A percentile compares a stretch with the other conserved stretches of the same genome.
Evolutionary conservation across 768 basidiomycete species (phyloP).

Genomic region (Rhodotorula diobovata): DNA sequence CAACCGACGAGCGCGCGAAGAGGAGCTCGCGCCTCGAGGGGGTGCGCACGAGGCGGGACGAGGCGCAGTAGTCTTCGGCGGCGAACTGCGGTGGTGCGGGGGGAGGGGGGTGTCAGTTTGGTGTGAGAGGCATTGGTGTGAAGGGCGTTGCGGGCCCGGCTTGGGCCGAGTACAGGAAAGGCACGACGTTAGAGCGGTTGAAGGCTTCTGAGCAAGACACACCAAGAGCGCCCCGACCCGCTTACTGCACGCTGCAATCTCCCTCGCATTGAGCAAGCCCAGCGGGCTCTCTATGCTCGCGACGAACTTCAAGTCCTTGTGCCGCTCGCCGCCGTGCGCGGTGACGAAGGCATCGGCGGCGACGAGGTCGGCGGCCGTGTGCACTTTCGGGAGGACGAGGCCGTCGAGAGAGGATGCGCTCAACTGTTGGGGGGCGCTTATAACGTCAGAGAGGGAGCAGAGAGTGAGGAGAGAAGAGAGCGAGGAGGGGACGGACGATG

Average conservation of each 20-base stretch:
- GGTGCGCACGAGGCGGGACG: conserved; percentile 75
- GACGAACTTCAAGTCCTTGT: conserved; percentile 58
- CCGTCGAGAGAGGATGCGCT: conserved; percentile 55
- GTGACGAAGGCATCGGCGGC: conserved; percentile 55
- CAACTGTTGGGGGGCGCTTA: conserved; percentile 50
- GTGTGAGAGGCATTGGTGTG: conserved; percentile 56
- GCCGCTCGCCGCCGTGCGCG: not conserved
- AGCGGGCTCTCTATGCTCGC: conserved; percentile 82
- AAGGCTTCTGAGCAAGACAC: not conserved
- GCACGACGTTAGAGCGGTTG: too few relatives aligned
- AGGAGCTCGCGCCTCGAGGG: conserved; percentile 69
- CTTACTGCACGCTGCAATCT: not conserved
- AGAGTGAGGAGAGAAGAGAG: not conserved
- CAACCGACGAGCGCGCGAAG: conserved; percentile 75
- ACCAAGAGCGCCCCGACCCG: not conserved
- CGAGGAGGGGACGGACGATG: conserved; percentile 34
- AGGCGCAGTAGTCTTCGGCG: conserved; percentile 92
- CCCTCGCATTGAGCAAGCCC: conserved; percentile 61
- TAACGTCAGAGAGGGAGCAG: not conserved
- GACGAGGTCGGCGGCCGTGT: conserved; percentile 63
- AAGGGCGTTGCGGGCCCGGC: conserved; percentile 33
- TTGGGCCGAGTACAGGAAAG: not conserved
- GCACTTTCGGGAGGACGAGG: conserved; percentile 79
- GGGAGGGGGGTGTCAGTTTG: conserved; percentile 41
- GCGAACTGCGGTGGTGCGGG: conserved; percentile 75